A percentile compares a stretch with the other conserved stretches of the same genome.
phyloP scores from a whole-genome alignment of 2,329 filamentous ascomycete species.

The Arthrobotrys musiformis region DNA sequence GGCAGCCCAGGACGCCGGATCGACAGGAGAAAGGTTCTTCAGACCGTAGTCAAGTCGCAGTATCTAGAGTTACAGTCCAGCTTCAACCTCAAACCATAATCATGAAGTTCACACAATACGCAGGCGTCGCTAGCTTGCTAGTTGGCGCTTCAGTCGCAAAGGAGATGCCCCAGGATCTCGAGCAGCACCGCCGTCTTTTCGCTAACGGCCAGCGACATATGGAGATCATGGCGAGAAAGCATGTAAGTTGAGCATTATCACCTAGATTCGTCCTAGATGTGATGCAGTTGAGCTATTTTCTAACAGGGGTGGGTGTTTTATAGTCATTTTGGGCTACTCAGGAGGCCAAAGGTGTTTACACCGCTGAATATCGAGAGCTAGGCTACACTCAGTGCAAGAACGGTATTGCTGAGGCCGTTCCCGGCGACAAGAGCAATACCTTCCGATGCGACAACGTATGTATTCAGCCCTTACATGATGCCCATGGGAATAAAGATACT shows the following conservation, averaged over 20 bases:
- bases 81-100: constrained; percentile 17
- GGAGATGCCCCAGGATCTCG: constrained; percentile 48
- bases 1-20: constrained; percentile 12
- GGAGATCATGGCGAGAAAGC: constrained; percentile 52
- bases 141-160: constrained; percentile 45
- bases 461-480: not conserved
- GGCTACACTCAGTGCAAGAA: constrained; percentile 37
- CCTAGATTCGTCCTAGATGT: constrained; percentile 15
- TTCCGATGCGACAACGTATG: constrained; percentile 49
- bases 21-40: constrained; percentile 22
- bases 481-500: not conserved
- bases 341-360: constrained; percentile 34
- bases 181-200: constrained; percentile 33
- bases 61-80: not conserved
- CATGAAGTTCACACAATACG: constrained; percentile 51
- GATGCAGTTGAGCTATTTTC: constrained; percentile 49
- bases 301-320: constrained; percentile 35
- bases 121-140: constrained; percentile 51
- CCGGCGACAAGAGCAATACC: constrained; percentile 43
- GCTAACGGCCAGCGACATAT: constrained; percentile 45
- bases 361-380: constrained; percentile 36
- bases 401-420: constrained; percentile 30
- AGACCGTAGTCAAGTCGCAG: constrained; percentile 19
- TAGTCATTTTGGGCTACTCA: constrained; percentile 36
- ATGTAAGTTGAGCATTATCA: constrained; percentile 27